Evolutionary conservation across 768 basidiomycete species (phyloP), one percentile per base, ranked within the genome.

Genomic region (Boletus coccyginus): DNA sequence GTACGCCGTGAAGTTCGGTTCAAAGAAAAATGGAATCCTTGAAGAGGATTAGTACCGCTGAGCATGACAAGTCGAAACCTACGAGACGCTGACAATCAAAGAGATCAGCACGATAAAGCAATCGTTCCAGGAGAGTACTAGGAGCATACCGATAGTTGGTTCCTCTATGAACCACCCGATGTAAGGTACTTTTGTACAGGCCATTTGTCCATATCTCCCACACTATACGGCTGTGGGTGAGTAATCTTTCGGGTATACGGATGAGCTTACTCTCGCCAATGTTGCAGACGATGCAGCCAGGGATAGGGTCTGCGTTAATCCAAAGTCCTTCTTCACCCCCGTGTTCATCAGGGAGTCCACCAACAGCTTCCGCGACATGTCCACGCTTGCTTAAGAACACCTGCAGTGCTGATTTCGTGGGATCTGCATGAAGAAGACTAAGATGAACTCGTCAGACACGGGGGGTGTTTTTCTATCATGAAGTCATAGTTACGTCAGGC

Each of bases 121-220:
- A 36, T 36, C 3, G 16, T 35, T 41, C 29, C 11, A 10, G 31
- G 45, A 53, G 35, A 35, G 46, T 14, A 36, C 21, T 21, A 21
- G 21, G 7, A 33, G 55, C 71, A 31, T 59, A 73, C 73, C 77
- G 77, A 68, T 94, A 94, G 65, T 87, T 91, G 13, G 80, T 75
- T 9, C 85, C 82, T 56, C 77, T 73, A 63, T 97, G 93, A 4
- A 96, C 76, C 7, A 97, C 94, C 4, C 92, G 81, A 71, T 96
- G 94, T n/a, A 95, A 75, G 0, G 94, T 95, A 39, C 92, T 89
- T 53, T 78, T 82, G 76, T 96, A 97, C 47, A 95, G 69, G 0
- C 94, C 94, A 59, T 87, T 85, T 7, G 89, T 87, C 93, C 93
- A 96, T 45, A 87, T 80, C 77, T 94, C 90, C 90, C 92, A 94